Evolutionary conservation across 306 rosid genomes (phyloP).

Genomic region (Canavalia gladiata): DNA sequence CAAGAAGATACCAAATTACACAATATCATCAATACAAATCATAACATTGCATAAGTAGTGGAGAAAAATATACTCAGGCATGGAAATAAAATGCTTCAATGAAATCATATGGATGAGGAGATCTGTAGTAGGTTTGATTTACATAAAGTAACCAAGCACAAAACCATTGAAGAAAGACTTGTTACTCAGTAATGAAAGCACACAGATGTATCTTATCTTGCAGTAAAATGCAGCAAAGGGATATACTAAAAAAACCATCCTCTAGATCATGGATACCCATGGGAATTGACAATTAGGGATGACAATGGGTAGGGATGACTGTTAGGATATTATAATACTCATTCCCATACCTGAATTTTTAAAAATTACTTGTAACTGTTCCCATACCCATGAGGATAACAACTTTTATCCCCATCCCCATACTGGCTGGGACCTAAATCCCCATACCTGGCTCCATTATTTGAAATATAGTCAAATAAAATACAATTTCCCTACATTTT

Average conservation of each 20-base stretch:
- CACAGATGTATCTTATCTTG: neutral
- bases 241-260: neutral
- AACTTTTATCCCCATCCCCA: too few species aligned
- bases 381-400: too few species aligned
- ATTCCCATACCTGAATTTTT: neutral
- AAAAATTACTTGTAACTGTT: neutral
- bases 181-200: neutral
- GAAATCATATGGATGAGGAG: neutral
- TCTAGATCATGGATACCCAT: neutral
- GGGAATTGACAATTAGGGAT: neutral
- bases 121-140: slow-evolving; percentile 7
- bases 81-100: neutral
- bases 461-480: too few species aligned
- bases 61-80: neutral
- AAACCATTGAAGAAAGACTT: neutral
- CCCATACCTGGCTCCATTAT: too few species aligned
- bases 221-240: neutral
- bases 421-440: too few species aligned
- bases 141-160: neutral
- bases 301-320: too few species aligned
- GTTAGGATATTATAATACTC: too few species aligned
- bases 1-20: slow-evolving; percentile 8
- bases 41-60: neutral
- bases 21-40: slow-evolving; percentile 30
- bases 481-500: too few species aligned